Evolutionary conservation across 192 early-diverging fungal genomes (phyloP).

Genomic region (Coemansia umbellata): DNA sequence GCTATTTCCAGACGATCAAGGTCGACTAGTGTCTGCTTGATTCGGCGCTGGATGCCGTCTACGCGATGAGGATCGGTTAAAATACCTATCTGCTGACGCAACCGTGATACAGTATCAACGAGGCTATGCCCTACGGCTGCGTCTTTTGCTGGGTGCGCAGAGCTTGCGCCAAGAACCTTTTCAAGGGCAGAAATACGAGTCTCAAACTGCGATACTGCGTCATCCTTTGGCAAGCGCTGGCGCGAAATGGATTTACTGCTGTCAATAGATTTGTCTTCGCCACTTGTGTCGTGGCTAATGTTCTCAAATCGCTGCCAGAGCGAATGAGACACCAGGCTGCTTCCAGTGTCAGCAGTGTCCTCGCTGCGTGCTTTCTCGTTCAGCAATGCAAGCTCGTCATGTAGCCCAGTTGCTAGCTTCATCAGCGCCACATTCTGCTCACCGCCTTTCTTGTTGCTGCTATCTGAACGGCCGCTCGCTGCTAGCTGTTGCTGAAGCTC

Average conservation of each 20-base stretch:
- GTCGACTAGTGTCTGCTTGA: slow-evolving; percentile 45
- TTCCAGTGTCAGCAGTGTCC: no score
- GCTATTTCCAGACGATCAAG: slow-evolving; percentile 37
- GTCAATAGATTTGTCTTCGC: neutral
- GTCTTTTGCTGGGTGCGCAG: neutral
- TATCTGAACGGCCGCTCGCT: neutral
- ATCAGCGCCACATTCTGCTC: slow-evolving; percentile 33
- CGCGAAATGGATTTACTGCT: neutral
- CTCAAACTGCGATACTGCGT: slow-evolving; percentile 19
- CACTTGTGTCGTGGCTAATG: neutral
- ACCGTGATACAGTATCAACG: slow-evolving; percentile 56
- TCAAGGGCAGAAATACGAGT: slow-evolving; percentile 34
- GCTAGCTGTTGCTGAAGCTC: slow-evolving; percentile 67
- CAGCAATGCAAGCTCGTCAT: slow-evolving; percentile 36
- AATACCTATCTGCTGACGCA: slow-evolving; percentile 41
- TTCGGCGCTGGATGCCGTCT: slow-evolving; percentile 45
- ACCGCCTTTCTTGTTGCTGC: slow-evolving; percentile 2
- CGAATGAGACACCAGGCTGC: slow-evolving; percentile 1
- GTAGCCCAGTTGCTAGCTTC: slow-evolving; percentile 26
- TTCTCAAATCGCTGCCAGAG: slow-evolving; percentile 17
- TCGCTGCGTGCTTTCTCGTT: neutral
- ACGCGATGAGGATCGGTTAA: slow-evolving; percentile 39
- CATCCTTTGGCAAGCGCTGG: neutral
- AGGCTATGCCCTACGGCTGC: slow-evolving; percentile 57
- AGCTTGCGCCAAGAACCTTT: slow-evolving; percentile 10